Conservation (phyloP, 2,329 filamentous ascomycete species). For the Colletotrichum scovillei region DNA sequence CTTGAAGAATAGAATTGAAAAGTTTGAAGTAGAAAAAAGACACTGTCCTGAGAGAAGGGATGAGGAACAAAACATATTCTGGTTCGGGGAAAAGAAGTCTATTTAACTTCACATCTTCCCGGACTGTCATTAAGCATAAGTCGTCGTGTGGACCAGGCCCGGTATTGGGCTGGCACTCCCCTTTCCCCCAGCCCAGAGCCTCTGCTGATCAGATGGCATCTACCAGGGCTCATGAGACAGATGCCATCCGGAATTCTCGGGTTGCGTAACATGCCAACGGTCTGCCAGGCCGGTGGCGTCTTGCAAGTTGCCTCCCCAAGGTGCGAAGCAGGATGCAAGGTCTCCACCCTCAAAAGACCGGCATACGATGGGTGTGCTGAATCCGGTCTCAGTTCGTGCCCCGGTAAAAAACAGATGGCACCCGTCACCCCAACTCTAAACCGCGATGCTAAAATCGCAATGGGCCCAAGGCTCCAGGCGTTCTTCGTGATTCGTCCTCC, state of each 20-base stretch:
- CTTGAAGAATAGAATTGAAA: slow-evolving; percentile 29
- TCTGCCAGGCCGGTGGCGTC: slow-evolving; percentile 1
- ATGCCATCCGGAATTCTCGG: slow-evolving; percentile 1
- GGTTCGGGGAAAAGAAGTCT: slow-evolving; percentile 11
- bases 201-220: slow-evolving; percentile 26
- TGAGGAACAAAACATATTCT: slow-evolving; percentile 9
- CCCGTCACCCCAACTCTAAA: slow-evolving; percentile 16
- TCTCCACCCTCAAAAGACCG: slow-evolving; percentile 13
- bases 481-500: slow-evolving; percentile 4
- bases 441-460: background rate
- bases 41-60: slow-evolving; percentile 31
- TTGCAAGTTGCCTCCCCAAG: background rate
- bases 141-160: background rate
- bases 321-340: background rate
- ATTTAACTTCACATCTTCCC: slow-evolving; percentile 20
- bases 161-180: background rate
- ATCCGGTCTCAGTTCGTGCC: slow-evolving; percentile 26
- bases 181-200: background rate
- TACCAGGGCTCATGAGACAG: slow-evolving; percentile 21
- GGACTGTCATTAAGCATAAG: slow-evolving; percentile 26
- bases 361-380: slow-evolving; percentile 6
- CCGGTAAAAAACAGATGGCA: slow-evolving; percentile 27
- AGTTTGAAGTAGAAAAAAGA: slow-evolving; percentile 17
- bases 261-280: slow-evolving; percentile 7
- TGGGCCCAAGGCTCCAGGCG: background rate